Evolutionary conservation across 495 filamentous ascomycete genomes (phyloP).

Genomic region (Annulohypoxylon stygium): DNA sequence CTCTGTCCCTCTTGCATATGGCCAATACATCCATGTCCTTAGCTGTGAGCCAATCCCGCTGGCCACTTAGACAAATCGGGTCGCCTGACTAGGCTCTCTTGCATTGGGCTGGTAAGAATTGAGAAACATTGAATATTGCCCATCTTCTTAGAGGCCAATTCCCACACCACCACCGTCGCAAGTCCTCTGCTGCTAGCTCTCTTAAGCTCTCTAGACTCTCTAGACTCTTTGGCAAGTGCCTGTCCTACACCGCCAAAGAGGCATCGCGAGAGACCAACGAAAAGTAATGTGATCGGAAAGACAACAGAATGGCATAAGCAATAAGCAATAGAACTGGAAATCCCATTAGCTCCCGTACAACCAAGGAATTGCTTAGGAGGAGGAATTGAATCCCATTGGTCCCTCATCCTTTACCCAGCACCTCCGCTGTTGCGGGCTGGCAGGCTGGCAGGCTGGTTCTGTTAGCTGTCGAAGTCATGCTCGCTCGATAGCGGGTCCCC

Average conservation of each 20-base stretch:
- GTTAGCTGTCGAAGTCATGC: slow-evolving; percentile 43
- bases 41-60: slow-evolving; percentile 53
- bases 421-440: slow-evolving; percentile 27
- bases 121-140: slow-evolving; percentile 45
- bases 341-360: slow-evolving; percentile 48
- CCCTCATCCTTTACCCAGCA: slow-evolving; percentile 27
- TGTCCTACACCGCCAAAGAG: slow-evolving; percentile 42
- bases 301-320: slow-evolving; percentile 43
- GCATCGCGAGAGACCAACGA: slow-evolving; percentile 27
- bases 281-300: slow-evolving; percentile 42
- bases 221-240: slow-evolving; percentile 1
- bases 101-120: slow-evolving; percentile 51
- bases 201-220: not conserved
- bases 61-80: slow-evolving; percentile 52
- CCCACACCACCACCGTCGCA: slow-evolving; percentile 41
- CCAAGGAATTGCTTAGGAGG: slow-evolving; percentile 38
- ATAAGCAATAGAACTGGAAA: slow-evolving; percentile 44
- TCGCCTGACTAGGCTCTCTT: slow-evolving; percentile 52
- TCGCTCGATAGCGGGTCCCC: slow-evolving; percentile 36
- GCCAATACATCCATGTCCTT: slow-evolving; percentile 48
- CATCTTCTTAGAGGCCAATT: slow-evolving; percentile 42
- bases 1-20: slow-evolving; percentile 51
- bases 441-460: slow-evolving; percentile 9
- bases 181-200: slow-evolving; percentile 18
- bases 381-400: slow-evolving; percentile 47